Evolutionary conservation across 2,329 filamentous ascomycete genomes (phyloP).

Genomic region (Arthrinium phaeospermum): DNA sequence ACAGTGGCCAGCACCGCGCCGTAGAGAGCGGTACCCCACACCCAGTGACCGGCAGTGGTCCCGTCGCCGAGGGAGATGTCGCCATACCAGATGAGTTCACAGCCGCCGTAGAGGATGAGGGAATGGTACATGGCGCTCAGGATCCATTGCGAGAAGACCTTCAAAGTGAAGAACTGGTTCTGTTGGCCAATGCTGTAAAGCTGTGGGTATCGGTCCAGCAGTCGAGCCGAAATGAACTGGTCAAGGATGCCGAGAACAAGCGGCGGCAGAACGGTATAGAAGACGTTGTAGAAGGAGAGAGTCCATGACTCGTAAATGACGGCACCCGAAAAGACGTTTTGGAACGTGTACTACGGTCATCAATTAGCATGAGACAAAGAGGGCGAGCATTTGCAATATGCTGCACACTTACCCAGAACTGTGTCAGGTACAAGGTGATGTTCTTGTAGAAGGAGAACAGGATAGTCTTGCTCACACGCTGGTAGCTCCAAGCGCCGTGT

Average conservation of each 20-base stretch:
- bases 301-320: slow-evolving; percentile 99
- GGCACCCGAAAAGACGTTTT: slow-evolving; percentile 96
- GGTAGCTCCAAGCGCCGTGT: slow-evolving; percentile 97
- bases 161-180: slow-evolving; percentile 90
- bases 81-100: slow-evolving; percentile 78
- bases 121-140: slow-evolving; percentile 96
- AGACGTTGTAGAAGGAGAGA: slow-evolving; percentile 98
- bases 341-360: slow-evolving; percentile 81
- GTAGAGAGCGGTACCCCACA: slow-evolving; percentile 96
- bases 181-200: slow-evolving; percentile 92
- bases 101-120: slow-evolving; percentile 86
- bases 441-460: slow-evolving; percentile 99
- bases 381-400: not conserved
- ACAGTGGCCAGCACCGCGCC: slow-evolving; percentile 93
- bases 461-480: slow-evolving; percentile 95
- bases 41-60: slow-evolving; percentile 89
- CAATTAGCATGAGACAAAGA: slow-evolving; percentile 18
- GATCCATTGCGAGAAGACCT: slow-evolving; percentile 93
- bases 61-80: slow-evolving; percentile 83
- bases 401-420: slow-evolving; percentile 84
- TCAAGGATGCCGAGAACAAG: slow-evolving; percentile 96
- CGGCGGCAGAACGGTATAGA: slow-evolving; percentile 93
- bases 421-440: slow-evolving; percentile 97
- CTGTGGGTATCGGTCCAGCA: slow-evolving; percentile 95
- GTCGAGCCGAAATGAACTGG: slow-evolving; percentile 92